A percentile compares a stretch with the other conserved stretches of the same genome.
Conservation (phyloP, 2,329 filamentous ascomycete species). For the Scytalidium lignicola region DNA sequence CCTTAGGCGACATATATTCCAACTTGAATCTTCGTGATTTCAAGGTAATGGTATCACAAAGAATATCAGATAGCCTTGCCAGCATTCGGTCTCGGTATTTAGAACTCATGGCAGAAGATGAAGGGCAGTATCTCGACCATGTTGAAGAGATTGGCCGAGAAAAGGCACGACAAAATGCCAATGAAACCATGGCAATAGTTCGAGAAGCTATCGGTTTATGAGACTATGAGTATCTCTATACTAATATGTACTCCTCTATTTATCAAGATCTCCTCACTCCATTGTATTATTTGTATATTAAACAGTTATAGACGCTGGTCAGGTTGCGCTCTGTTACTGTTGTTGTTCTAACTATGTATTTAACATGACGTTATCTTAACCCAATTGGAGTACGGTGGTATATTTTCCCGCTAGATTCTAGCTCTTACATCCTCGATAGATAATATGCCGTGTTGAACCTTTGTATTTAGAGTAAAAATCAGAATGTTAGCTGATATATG, state of each 20-base stretch:
- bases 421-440: no score
- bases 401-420: no score
- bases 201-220: slow-evolving; percentile 37
- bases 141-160: slow-evolving; percentile 53
- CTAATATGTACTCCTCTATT: background rate
- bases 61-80: slow-evolving; percentile 47
- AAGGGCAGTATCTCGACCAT: slow-evolving; percentile 48
- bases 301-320: no score
- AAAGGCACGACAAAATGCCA: slow-evolving; percentile 58
- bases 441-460: no score
- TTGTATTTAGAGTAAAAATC: no score
- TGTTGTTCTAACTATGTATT: no score
- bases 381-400: no score
- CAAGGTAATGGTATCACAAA: slow-evolving; percentile 59
- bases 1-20: slow-evolving; percentile 36
- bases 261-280: background rate
- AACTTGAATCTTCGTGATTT: slow-evolving; percentile 49
- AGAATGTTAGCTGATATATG: no score
- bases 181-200: slow-evolving; percentile 40
- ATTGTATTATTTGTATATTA: no score
- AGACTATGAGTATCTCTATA: background rate
- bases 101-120: slow-evolving; percentile 41
- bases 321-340: no score
- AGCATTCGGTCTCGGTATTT: slow-evolving; percentile 53
- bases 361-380: no score